Evolutionary conservation across 2,329 filamentous ascomycete species (phyloP), one percentile per base, ranked within the genome.

Genomic region (Xylariaceae sp.): DNA sequence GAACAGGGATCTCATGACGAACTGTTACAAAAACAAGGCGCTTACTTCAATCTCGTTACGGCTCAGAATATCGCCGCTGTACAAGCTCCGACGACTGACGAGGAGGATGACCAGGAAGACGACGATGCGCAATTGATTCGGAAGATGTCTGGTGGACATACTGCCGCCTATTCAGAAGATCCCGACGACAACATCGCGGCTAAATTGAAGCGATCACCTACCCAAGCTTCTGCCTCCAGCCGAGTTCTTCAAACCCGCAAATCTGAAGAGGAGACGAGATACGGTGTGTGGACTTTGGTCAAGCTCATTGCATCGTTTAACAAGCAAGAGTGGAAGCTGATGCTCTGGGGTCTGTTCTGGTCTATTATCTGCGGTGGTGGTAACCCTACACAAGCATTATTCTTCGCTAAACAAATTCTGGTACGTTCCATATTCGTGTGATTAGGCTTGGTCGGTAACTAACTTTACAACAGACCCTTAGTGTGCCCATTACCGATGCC

Each of bases 1-100:
- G 95, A 99, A 74, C 92, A 97, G 74, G 95, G 95, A 48, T 93
- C 86, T 0, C 95, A 98, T 71, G 85, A 94, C 56, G 82, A 89
- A 12, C 82, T 99, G 9, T 78, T 98, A 2, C 85, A 87, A 64
- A 80, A 75, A 58, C 77, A 84, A 62, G 87, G 85, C 17, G 88
- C 92, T 7, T 99, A 98, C 74, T 89, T 84, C 73, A 90, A 87
- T 55, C 84, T 98, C 9, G 93, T 98, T 6, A 88, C 91, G 50
- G 93, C 94, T 2, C 95, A 99, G 73, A 88, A 90, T 54, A 93
- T 96, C 63, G 85, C 85, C 1, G 80, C 82, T 3, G 80, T 82
- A 55, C 62, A 82, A 61, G 75, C 76, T 0, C 69, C 76, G 0
- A 80, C 83, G 48, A 80, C 86, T 55, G 75, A 83, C 62, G 81